These are phyloP conservation scores for Nelumbo lutea DNA, from an alignment of 164 flowering plant genomes.

Conservation along the genomic window DNA sequence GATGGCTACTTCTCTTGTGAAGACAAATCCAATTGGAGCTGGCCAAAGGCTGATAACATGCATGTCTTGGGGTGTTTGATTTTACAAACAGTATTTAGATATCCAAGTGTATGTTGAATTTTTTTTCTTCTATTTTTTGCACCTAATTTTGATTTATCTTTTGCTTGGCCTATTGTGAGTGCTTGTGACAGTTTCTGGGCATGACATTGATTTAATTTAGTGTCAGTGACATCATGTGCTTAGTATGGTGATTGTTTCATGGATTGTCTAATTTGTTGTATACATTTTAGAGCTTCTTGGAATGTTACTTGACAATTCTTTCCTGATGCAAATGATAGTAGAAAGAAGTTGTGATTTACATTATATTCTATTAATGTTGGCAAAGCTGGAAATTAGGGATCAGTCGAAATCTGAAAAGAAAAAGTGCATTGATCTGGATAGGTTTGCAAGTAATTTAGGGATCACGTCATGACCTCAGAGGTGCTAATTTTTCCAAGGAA, in stretches of 20 bases:
- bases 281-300: not conserved
- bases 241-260: too few species aligned
- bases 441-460: too few species aligned
- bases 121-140: conserved; percentile 8
- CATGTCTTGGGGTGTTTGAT: conserved; percentile 82
- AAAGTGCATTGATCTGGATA: too few species aligned
- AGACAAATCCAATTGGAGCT: conserved; percentile 65
- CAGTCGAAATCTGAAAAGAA: too few species aligned
- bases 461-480: too few species aligned
- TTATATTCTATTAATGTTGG: not conserved
- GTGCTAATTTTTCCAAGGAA: too few species aligned
- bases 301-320: not conserved
- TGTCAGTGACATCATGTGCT: too few species aligned
- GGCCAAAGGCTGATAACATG: conserved; percentile 60
- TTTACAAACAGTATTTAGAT: conserved; percentile 68
- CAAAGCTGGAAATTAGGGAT: too few species aligned
- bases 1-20: conserved; percentile 55
- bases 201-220: not conserved
- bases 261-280: not conserved
- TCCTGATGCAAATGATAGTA: not conserved
- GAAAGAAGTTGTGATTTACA: not conserved
- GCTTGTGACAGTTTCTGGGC: not conserved
- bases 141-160: not conserved
- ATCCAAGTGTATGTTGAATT: conserved; percentile 51
- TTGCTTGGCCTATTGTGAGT: not conserved